Evolutionary conservation across 2,329 filamentous ascomycete species (phyloP).

Genomic region (Aspergillus sergii): DNA sequence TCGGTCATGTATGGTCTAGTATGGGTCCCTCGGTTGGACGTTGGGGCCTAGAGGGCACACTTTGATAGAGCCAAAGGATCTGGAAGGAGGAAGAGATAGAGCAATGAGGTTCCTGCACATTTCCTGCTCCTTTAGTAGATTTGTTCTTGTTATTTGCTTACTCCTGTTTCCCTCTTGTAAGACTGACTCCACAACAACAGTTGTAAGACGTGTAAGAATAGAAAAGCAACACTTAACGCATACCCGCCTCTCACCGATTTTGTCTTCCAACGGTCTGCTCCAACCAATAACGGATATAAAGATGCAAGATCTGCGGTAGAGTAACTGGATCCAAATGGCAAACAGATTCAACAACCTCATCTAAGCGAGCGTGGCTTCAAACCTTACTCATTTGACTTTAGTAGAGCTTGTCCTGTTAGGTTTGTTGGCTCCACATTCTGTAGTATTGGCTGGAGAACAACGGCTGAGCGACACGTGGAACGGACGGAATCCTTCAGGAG

Average conservation of each 20-base stretch:
- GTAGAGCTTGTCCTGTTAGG: background rate
- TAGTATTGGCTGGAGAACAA: background rate
- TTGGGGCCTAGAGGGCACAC: no score
- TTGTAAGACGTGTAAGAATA: background rate
- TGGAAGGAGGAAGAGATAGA: no score
- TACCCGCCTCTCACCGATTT: background rate
- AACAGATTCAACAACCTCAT: background rate
- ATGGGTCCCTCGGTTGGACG: background rate
- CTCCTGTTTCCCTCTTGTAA: background rate
- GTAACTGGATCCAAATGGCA: background rate
- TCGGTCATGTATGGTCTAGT: background rate
- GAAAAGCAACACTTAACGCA: background rate
- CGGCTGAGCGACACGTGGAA: slow-evolving; percentile 1
- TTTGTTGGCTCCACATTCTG: background rate
- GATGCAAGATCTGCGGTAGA: background rate
- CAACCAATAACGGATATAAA: background rate
- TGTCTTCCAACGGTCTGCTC: background rate
- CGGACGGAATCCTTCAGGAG: slow-evolving; percentile 5
- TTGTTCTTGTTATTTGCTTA: background rate
- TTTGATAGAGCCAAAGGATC: no score
- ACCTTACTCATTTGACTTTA: background rate
- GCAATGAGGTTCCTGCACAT: no score
- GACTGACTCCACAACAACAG: background rate
- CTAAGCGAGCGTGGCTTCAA: background rate
- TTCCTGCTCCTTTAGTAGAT: no score